Conservation (phyloP, 2,329 filamentous ascomycete genomes). For the Sordariomycetes sp. region DNA sequence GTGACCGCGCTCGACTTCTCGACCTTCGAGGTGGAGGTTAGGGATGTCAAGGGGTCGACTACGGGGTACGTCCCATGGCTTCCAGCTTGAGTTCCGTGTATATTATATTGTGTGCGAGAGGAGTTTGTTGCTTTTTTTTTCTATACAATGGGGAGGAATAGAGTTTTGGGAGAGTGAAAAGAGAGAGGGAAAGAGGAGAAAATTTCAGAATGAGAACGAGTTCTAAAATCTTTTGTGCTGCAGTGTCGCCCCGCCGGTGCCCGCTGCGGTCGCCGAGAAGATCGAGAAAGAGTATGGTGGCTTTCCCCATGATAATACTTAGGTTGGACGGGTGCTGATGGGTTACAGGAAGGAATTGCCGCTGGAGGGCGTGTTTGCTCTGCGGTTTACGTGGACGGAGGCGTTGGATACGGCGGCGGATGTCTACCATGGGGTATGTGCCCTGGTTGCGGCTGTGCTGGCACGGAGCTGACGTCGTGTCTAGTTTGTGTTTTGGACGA, state of each 20-base stretch:
- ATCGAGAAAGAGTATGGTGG: background rate
- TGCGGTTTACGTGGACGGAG: constrained; percentile 60
- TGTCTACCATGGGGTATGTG: constrained; percentile 71
- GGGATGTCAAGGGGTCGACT: constrained; percentile 78
- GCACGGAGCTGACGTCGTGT: background rate
- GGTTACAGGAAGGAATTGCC: constrained; percentile 58
- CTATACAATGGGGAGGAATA: background rate
- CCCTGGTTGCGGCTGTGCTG: background rate
- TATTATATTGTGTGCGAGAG: background rate
- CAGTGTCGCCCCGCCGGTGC: background rate
- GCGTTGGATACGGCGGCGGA: constrained; percentile 74
- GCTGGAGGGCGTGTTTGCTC: constrained; percentile 54
- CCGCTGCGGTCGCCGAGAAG: background rate
- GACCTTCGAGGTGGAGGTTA: constrained; percentile 75
- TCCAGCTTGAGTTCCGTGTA: constrained; percentile 37
- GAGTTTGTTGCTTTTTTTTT: background rate
- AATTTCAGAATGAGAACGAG: background rate
- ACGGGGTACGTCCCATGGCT: constrained; percentile 98
- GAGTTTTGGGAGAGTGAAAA: background rate
- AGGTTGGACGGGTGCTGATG: background rate
- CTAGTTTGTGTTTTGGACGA: constrained; percentile 91
- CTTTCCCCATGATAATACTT: background rate
- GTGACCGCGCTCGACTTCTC: constrained; percentile 88
- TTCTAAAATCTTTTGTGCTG: background rate
- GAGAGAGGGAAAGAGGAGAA: background rate